A percentile compares a stretch with the other conserved stretches of the same genome.
Conservation (phyloP, 2,329 filamentous ascomycete genomes). For the Xylaria sp. region DNA sequence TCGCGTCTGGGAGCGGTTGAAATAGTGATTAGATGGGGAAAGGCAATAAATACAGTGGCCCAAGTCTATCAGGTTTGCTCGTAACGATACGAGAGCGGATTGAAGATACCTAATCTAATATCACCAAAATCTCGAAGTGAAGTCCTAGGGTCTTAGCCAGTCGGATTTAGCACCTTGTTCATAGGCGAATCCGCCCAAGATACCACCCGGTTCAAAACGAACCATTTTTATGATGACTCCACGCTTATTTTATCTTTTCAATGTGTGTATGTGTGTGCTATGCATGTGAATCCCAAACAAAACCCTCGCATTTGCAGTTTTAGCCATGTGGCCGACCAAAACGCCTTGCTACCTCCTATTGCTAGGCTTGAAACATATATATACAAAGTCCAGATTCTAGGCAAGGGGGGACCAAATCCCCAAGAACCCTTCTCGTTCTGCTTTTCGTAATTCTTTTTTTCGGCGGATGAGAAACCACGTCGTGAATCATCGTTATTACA, state of each 20-base stretch:
- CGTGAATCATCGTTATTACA: conserved; percentile 27
- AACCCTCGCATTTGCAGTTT: conserved; percentile 20
- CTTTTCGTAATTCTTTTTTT: conserved; percentile 3
- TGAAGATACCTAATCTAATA: background rate
- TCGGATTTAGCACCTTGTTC: background rate
- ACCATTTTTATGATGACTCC: background rate
- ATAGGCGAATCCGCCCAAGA: conserved; percentile 2
- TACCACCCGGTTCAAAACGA: background rate
- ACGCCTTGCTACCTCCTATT: conserved; percentile 35
- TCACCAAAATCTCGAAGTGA: conserved; percentile 15
- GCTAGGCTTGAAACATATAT: conserved; percentile 21
- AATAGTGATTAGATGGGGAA: background rate
- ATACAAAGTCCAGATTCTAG: conserved; percentile 14
- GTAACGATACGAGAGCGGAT: background rate
- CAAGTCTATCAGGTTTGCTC: background rate
- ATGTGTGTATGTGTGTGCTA: background rate
- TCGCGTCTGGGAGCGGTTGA: background rate
- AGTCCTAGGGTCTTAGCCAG: background rate
- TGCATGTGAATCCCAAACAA: conserved; percentile 6
- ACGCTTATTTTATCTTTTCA: background rate
- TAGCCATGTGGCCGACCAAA: conserved; percentile 20
- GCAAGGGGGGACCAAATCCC: conserved; percentile 3
- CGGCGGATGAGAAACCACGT: conserved; percentile 4
- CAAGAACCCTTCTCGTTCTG: conserved; percentile 1
- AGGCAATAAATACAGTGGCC: background rate